Conservation (phyloP, 805 yeast species). For the Pichia nanzhaoensis region DNA sequence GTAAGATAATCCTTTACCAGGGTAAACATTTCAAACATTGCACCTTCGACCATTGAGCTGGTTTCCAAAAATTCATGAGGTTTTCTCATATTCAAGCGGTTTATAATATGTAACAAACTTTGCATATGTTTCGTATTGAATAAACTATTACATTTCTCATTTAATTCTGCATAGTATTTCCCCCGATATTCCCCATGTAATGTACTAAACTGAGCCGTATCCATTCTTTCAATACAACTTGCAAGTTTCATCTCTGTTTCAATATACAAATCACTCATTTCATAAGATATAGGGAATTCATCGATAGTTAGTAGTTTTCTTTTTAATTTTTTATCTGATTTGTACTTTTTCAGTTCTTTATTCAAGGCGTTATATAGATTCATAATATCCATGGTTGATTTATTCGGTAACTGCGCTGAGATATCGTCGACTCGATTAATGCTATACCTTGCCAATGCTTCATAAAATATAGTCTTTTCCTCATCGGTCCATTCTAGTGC, state of each 20-base stretch:
- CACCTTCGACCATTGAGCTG: background rate
- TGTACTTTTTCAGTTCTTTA: slow-evolving; percentile 23
- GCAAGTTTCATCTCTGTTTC: slow-evolving; percentile 37
- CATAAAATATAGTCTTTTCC: slow-evolving; percentile 50
- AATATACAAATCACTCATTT: slow-evolving; percentile 39
- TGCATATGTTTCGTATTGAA: background rate
- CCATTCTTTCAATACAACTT: slow-evolving; percentile 2
- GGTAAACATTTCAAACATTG: slow-evolving; percentile 2
- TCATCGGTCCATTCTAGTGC: slow-evolving; percentile 38
- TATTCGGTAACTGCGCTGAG: slow-evolving; percentile 32
- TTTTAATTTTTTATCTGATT: slow-evolving; percentile 17
- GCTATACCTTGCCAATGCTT: slow-evolving; percentile 41
- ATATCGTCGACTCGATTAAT: slow-evolving; percentile 42
- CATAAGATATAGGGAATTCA: slow-evolving; percentile 47
- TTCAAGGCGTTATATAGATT: slow-evolving; percentile 38
- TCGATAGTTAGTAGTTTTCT: slow-evolving; percentile 30
- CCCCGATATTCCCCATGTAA: background rate
- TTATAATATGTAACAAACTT: background rate
- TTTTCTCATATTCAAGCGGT: background rate
- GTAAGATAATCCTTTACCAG: background rate
- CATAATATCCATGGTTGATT: slow-evolving; percentile 38
- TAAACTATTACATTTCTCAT: background rate
- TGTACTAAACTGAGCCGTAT: background rate
- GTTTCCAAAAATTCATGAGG: background rate
- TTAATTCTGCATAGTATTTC: background rate